Evolutionary conservation across 2,329 filamentous ascomycete species (phyloP).

Genomic region (Cercospora brassicicola): DNA sequence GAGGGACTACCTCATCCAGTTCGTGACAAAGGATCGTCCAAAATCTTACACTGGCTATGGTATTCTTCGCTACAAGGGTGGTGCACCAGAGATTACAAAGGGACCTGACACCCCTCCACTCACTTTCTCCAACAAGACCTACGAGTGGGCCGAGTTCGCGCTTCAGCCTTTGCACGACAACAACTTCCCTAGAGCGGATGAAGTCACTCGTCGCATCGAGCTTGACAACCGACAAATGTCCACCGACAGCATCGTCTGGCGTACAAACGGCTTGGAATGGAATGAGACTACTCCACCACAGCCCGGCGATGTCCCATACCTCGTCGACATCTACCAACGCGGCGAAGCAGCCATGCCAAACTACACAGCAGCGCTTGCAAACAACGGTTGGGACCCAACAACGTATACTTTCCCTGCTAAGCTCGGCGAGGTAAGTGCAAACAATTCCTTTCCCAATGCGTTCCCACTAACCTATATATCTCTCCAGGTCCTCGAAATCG

Average conservation of each 20-base stretch:
- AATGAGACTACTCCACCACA: conserved; percentile 26
- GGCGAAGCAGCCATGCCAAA: conserved; percentile 52
- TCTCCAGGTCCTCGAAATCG: conserved; percentile 45
- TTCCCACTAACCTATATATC: too few species aligned
- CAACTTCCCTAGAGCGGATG: conserved; percentile 38
- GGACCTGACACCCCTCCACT: conserved; percentile 33
- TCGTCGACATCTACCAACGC: conserved; percentile 56
- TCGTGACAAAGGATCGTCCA: conserved; percentile 55
- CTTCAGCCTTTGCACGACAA: conserved; percentile 38
- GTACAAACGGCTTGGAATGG: conserved; percentile 28
- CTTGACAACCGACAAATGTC: conserved; percentile 34
- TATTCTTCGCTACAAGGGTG: conserved; percentile 48
- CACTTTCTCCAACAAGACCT: conserved; percentile 37
- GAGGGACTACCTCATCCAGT: conserved; percentile 48
- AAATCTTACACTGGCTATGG: conserved; percentile 50
- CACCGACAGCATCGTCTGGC: conserved; percentile 25
- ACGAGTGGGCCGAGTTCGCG: conserved; percentile 43
- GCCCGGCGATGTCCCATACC: conserved; percentile 46
- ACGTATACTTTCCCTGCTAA: conserved; percentile 55
- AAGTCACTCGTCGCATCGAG: conserved; percentile 40
- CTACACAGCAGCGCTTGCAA: conserved; percentile 52
- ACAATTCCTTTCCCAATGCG: too few species aligned
- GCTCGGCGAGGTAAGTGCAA: conserved; percentile 55
- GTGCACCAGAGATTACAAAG: conserved; percentile 20
- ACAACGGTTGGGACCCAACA: conserved; percentile 56